Conservation (phyloP, 176 grass and related monocot species). For the Pontederia paniculata region DNA sequence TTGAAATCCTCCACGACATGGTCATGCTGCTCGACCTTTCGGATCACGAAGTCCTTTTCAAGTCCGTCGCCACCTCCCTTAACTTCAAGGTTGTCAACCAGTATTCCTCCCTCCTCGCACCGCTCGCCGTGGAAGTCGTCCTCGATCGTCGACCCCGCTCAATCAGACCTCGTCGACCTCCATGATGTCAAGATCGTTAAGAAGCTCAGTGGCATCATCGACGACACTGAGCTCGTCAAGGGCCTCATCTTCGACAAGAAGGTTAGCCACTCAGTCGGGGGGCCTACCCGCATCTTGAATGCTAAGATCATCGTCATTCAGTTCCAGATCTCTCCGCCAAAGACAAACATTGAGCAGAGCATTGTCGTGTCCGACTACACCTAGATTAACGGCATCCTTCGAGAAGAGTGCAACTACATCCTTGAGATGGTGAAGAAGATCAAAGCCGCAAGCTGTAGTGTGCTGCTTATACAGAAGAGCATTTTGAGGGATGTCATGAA, state of each 20-base stretch:
- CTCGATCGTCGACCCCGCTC: constrained; percentile 60
- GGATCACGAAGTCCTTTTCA: constrained; percentile 55
- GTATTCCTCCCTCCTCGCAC: constrained; percentile 75
- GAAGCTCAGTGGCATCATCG: constrained; percentile 65
- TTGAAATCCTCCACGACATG: constrained; percentile 54
- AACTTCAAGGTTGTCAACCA: no score
- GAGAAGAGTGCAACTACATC: constrained; percentile 83
- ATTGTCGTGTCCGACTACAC: constrained; percentile 78
- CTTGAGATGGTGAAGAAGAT: constrained; percentile 94
- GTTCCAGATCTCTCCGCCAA: constrained; percentile 85
- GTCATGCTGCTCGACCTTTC: constrained; percentile 57
- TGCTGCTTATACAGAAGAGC: constrained; percentile 86
- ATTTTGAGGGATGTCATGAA: constrained; percentile 80
- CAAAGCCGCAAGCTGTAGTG: constrained; percentile 68
- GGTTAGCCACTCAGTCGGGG: constrained; percentile 64
- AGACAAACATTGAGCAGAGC: constrained; percentile 92
- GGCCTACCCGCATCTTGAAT: constrained; percentile 51
- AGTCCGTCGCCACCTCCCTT: constrained; percentile 80
- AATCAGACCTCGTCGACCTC: constrained; percentile 67
- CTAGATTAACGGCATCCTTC: constrained; percentile 85
- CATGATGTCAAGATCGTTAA: no score
- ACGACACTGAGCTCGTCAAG: constrained; percentile 62
- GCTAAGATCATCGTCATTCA: constrained; percentile 94
- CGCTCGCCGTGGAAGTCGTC: constrained; percentile 68
- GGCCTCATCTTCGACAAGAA: constrained; percentile 90